A percentile compares a stretch with the other conserved stretches of the same genome.
Evolutionary conservation across 1,139 yeast species (phyloP).

Genomic region (Suhomyces bolitotheri): DNA sequence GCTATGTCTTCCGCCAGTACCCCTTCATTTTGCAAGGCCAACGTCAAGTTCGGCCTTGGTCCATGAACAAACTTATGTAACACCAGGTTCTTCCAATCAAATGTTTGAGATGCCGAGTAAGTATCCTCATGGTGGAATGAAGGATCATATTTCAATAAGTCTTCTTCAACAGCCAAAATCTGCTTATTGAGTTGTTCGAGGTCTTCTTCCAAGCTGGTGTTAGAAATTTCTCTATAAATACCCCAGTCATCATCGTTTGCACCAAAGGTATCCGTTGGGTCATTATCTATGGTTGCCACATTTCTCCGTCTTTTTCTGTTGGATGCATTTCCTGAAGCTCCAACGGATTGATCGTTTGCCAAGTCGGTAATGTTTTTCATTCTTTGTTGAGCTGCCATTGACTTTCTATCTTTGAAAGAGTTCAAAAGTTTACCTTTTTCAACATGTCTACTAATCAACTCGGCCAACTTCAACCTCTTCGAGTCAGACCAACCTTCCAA

Average conservation of each 20-base stretch:
- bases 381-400: constrained; percentile 87
- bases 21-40: constrained; percentile 47
- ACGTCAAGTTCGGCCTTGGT: constrained; percentile 61
- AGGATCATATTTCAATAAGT: constrained; percentile 78
- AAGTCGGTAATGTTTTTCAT: constrained; percentile 90
- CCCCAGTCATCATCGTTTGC: constrained; percentile 97
- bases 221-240: constrained; percentile 80
- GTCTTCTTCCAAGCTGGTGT: constrained; percentile 68
- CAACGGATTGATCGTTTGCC: constrained; percentile 58
- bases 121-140: constrained; percentile 84
- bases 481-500: constrained; percentile 76
- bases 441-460: constrained; percentile 56
- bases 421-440: constrained; percentile 71
- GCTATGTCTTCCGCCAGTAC: constrained; percentile 46
- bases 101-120: constrained; percentile 64
- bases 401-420: constrained; percentile 84
- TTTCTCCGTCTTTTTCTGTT: constrained; percentile 54
- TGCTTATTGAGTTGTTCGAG: constrained; percentile 68
- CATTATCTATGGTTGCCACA: constrained; percentile 75
- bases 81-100: constrained; percentile 81
- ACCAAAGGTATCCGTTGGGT: constrained; percentile 92
- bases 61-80: constrained; percentile 88
- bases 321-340: constrained; percentile 21
- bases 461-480: constrained; percentile 63
- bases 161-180: constrained; percentile 67